A percentile compares a stretch with the other conserved stretches of the same genome.
Conservation (phyloP, 495 filamentous ascomycete species). For the Platismatia glauca region DNA sequence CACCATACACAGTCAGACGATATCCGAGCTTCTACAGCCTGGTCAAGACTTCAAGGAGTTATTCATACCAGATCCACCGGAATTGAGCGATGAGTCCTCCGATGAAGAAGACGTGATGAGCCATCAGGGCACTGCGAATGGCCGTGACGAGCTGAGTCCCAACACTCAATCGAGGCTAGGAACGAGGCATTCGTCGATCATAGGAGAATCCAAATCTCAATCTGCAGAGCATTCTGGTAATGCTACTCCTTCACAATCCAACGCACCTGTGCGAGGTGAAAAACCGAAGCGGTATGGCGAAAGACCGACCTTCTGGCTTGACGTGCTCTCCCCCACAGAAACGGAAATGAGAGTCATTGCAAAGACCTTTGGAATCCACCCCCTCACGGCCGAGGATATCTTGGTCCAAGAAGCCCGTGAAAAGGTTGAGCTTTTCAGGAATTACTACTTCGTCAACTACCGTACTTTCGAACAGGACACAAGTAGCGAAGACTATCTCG, state of each 20-base stretch:
- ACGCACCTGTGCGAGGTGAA: constrained; percentile 24
- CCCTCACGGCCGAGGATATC: constrained; percentile 91
- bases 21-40: constrained; percentile 81
- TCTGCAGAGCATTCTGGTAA: constrained; percentile 25
- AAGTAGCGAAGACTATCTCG: constrained; percentile 77
- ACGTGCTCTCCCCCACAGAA: constrained; percentile 82
- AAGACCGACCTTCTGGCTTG: constrained; percentile 91
- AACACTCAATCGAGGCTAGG: constrained; percentile 21
- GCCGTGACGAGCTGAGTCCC: constrained; percentile 24
- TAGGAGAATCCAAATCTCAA: constrained; percentile 19
- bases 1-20: constrained; percentile 90
- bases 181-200: constrained; percentile 24
- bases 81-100: constrained; percentile 54
- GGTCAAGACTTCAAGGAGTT: constrained; percentile 76
- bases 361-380: constrained; percentile 90
- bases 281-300: constrained; percentile 70
- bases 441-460: constrained; percentile 98
- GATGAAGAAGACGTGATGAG: constrained; percentile 43
- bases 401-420: constrained; percentile 94
- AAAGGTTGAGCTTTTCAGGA: constrained; percentile 92
- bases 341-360: constrained; percentile 85
- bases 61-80: constrained; percentile 66
- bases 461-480: constrained; percentile 92
- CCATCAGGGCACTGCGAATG: constrained; percentile 31
- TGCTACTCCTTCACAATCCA: constrained; percentile 25